phyloP scores from a whole-genome alignment of 129 eudicot species.

The Artemisia argyi region DNA sequence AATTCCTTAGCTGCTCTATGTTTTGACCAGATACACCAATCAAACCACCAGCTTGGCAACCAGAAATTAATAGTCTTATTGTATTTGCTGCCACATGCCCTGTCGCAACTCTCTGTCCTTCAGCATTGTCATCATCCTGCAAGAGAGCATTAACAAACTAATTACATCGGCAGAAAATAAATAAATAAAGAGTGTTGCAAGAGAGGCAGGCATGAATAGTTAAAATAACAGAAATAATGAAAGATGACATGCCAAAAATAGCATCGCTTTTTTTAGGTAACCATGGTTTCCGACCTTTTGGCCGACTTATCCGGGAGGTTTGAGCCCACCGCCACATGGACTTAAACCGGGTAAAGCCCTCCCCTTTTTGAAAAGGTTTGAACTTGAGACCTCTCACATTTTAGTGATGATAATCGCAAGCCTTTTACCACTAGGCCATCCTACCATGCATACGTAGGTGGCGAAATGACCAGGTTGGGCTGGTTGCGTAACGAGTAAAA shows the following conservation, averaged over 20 bases:
- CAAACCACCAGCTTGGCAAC: constrained; percentile 93
- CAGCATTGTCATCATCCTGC: constrained; percentile 70
- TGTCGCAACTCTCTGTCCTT: constrained; percentile 53
- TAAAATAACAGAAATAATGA: not conserved
- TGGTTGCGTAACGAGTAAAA: too few species aligned
- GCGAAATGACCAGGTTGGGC: too few species aligned
- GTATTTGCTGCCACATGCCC: constrained; percentile 90
- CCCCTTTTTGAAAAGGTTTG: too few species aligned
- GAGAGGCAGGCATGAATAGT: not conserved
- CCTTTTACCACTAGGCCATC: too few species aligned
- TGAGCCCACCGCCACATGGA: too few species aligned
- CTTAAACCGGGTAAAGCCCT: too few species aligned
- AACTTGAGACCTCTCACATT: too few species aligned
- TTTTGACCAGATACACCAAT: constrained; percentile 93
- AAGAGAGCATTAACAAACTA: not conserved
- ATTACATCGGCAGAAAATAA: constrained; percentile 20
- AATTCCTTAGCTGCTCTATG: constrained; percentile 69
- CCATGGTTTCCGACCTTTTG: too few species aligned
- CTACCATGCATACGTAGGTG: too few species aligned
- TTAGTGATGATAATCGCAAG: too few species aligned
- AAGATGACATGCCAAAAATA: not conserved
- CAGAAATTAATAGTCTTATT: constrained; percentile 83
- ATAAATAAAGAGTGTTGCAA: not conserved
- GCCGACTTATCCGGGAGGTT: too few species aligned
- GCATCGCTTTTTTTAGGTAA: too few species aligned